Base-by-base conservation (phyloP, 192 early-diverging fungal genomes). In the Coemansia sp. region DNA sequence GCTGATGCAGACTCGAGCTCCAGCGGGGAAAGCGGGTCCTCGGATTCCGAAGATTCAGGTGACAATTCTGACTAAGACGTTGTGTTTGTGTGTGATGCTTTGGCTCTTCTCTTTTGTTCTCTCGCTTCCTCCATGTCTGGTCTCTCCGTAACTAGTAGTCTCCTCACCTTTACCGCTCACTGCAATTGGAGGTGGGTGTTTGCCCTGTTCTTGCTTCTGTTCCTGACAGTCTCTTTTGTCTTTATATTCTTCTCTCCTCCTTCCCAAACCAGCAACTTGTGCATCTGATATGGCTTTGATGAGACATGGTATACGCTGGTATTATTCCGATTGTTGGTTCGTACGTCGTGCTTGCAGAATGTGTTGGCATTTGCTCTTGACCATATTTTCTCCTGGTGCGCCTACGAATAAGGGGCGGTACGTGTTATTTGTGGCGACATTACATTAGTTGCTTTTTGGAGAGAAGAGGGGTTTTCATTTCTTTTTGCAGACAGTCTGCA, bases 21-120 rank as follows among this genome's bases (percentile, higher is more conserved):
- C 26, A 82, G 74, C 41, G 76, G 80, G 11, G 80, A 73, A 63
- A 83, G 80, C 67, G 80, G 67, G 61, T 83, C 80, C 52, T 91
- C 93, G 47, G 93, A 90, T 57, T 90, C 90, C 47, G 92, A 94
- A 77, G 93, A 92, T 76, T 90, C 91, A 85, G 92, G 91, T 87
- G 92, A 90, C 77, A 83, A 85, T 71, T 86, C 87, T 67, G 90
- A 91, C 78, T 91, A 87, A 81, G 61, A 62, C 71, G 59, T 70
- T 68, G 40, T 49, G 21, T 74, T 67, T 71, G 45, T 67, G 54
- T 42, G 67, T 67, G 58, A 63, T 39, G 41, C 45, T 60, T 40
- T 71, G 56, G 57, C 61, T 65, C 41, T 45, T 79, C 41, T 37
- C 51, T 62, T 75, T 76, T 70, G 65, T 76, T 66, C 72, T 62